Evolutionary conservation across 2,329 filamentous ascomycete genomes (phyloP), one percentile per base, ranked within the genome.

Genomic region (Hymenoscyphus fructigenus): DNA sequence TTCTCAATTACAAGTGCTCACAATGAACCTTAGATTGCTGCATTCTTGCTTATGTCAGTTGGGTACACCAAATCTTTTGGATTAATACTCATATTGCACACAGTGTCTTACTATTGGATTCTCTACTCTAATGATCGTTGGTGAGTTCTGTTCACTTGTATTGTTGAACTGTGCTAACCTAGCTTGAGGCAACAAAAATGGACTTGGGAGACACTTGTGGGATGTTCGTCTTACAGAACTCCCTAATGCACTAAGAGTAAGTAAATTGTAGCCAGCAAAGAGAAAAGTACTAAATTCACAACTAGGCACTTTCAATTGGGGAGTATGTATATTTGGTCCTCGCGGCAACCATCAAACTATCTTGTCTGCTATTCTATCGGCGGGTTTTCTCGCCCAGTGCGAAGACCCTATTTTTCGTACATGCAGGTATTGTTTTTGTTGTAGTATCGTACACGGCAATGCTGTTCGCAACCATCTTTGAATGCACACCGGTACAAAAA

Each of bases 281-380:
- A 5, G 5, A 29, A 29, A 29, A 5, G 28, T 5, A 29, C 28
- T 29, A 29, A 29, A 29, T 29, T 29, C 28, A 29, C 5, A 5
- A 29, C 28, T 14, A 63, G 61, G 36, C 61, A 23, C 53, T 55
- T 29, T 5, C 55, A 2, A 50, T 63, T 28, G 61, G 55, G 3
- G 32, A 53, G 3, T 59, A 26, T 12, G 17, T 63, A 17, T 63
- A 63, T 26, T 28, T 34, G 20, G 34, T 26, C 14, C 57, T 59
- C 5, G 55, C 38, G 2, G 29, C 41, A 9, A 20, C 23, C 17
- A 50, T 63, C 26, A 63, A 63, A 28, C 61, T 63, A 23, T 29
- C 61, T 4, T 63, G 61, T 32, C 57, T 63, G 15, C 36, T 63
- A 10, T 63, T 63, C 55, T 63, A 59, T 41, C 36, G 61, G 28